These are phyloP conservation scores for Desmodesmus armatus DNA, from an alignment of 139 green algal species.

Conservation along the genomic window DNA sequence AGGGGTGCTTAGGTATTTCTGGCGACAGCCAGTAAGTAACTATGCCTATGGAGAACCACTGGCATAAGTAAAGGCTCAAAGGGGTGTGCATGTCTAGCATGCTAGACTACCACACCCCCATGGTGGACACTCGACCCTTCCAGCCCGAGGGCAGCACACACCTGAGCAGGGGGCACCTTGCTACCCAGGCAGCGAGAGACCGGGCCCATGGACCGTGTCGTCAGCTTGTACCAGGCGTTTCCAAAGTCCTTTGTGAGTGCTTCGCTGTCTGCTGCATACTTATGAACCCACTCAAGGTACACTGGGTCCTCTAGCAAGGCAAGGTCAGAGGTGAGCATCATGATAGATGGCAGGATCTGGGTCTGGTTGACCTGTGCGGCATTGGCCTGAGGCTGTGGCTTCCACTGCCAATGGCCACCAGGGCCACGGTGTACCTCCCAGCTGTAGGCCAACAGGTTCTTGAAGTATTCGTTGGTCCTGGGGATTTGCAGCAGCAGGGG, in stretches of 20 bases:
- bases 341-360: slow-evolving; percentile 35
- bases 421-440: slow-evolving; percentile 49
- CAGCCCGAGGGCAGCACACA: no score
- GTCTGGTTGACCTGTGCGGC: background rate
- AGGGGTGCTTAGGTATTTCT: no score
- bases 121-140: no score
- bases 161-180: background rate
- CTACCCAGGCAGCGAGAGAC: slow-evolving; percentile 33
- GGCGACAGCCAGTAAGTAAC: background rate
- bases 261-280: background rate
- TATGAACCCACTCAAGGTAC: slow-evolving; percentile 44
- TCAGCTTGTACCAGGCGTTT: slow-evolving; percentile 44
- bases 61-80: no score
- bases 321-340: slow-evolving; percentile 61
- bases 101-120: no score
- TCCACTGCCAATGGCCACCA: slow-evolving; percentile 23
- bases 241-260: background rate
- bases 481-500: background rate
- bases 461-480: slow-evolving; percentile 54
- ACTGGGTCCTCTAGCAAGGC: slow-evolving; percentile 48
- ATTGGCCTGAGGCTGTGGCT: background rate
- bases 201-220: slow-evolving; percentile 44
- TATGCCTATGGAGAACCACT: no score
- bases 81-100: no score
- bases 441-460: slow-evolving; percentile 51